Evolutionary conservation across 2,329 filamentous ascomycete species (phyloP), one percentile per base, ranked within the genome.

Genomic region (Aspergillus tanneri): DNA sequence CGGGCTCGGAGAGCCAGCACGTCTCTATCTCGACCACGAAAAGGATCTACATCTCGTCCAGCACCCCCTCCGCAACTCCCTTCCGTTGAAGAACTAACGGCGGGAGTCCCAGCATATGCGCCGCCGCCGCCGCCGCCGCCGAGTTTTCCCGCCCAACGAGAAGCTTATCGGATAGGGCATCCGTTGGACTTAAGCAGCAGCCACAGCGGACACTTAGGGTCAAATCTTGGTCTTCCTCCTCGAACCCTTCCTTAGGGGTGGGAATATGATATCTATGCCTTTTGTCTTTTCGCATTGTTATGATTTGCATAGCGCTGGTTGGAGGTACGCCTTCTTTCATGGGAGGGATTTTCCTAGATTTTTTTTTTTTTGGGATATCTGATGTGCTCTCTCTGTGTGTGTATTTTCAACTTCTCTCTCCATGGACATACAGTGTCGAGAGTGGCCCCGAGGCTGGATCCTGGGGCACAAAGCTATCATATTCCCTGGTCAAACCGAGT

Each of bases 81-180:
- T 4, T 75, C 72, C 3, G 65, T 76, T 19, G 70, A 74, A 57
- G 73, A 75, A 50, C 58, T 76, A 41, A 74, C 72, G 4, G 73
- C 73, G 28, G 73, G 73, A 8, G 70, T 75, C 27, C 72, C 73
- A 36, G 73, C 72, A 32, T 75, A 72, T 49, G 67, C 71, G 23
- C 62, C 71, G 25, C 57, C 53, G 30, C 67, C 67, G 19, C 66
- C 67, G 23, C 62, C 71, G 25, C 57, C 53, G 30, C 67, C 67
- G 19, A 65, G 67, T 32, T 59, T 58, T 27, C 60, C 61, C 43
- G 59, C 60, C 30, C 61, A 66, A 47, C 62, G 69, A 57, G 67
- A 72, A 46, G 60, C 57, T 38, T 68, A 72, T 58, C 61, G 62
- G 41, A 58, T 66, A 48, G 53, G 57, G 53, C 59, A 62, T 53